A percentile compares a stretch with the other conserved stretches of the same genome.
Conservation (phyloP, 257 asterid species). For the Voacanga thouarsii region DNA sequence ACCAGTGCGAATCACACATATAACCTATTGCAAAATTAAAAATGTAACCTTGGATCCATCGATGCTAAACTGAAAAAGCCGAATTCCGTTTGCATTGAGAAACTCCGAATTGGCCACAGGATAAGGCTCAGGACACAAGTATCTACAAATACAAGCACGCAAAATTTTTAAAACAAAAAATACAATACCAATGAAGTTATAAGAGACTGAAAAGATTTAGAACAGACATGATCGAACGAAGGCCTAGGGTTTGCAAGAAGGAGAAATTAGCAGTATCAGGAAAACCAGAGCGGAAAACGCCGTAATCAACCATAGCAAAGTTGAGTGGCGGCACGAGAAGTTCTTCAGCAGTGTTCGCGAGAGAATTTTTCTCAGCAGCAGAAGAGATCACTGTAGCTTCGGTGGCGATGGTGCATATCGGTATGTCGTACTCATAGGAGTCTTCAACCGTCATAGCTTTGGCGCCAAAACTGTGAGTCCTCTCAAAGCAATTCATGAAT, state of each 20-base stretch:
- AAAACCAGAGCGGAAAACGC: slow-evolving; percentile 88
- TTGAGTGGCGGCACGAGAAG: slow-evolving; percentile 68
- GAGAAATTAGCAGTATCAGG: slow-evolving; percentile 68
- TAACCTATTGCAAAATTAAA: slow-evolving; percentile 7
- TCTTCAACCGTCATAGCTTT: slow-evolving; percentile 41
- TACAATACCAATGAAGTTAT: not conserved
- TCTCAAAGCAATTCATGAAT: not conserved
- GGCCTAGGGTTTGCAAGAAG: slow-evolving; percentile 79
- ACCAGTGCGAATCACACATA: not conserved
- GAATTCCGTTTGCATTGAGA: slow-evolving; percentile 68
- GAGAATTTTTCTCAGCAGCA: slow-evolving; percentile 5
- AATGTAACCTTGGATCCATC: slow-evolving; percentile 82
- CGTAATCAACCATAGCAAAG: slow-evolving; percentile 87
- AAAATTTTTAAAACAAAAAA: not conserved
- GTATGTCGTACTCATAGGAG: slow-evolving; percentile 24
- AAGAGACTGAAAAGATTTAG: not conserved
- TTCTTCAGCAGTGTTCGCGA: slow-evolving; percentile 35
- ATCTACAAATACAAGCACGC: slow-evolving; percentile 41
- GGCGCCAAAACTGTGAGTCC: slow-evolving; percentile 28
- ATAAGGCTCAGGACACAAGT: slow-evolving; percentile 89
- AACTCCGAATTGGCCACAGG: slow-evolving; percentile 66
- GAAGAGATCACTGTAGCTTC: slow-evolving; percentile 3
- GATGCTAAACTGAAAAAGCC: slow-evolving; percentile 71
- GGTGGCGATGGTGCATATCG: slow-evolving; percentile 37
- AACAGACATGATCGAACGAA: slow-evolving; percentile 80